phyloP scores from a whole-genome alignment of 306 rosid species.

The Luffa acutangula region DNA sequence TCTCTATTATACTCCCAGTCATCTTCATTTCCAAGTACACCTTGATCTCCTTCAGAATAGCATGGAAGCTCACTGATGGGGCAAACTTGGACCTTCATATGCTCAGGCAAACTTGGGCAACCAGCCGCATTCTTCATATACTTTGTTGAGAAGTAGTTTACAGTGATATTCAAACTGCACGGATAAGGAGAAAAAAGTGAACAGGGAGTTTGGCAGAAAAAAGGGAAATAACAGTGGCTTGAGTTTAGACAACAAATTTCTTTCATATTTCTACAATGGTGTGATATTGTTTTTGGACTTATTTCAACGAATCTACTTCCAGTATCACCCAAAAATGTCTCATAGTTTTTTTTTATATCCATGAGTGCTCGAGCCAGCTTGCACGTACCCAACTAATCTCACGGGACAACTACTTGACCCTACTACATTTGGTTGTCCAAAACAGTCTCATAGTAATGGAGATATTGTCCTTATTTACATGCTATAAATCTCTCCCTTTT shows the following conservation, averaged over 20 bases:
- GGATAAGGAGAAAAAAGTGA: conserved; percentile 14
- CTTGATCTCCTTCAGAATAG: conserved; percentile 33
- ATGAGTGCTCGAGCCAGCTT: too few species aligned
- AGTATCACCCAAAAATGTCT: too few species aligned
- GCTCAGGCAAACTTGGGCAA: conserved; percentile 63
- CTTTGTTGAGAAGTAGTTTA: conserved; percentile 79
- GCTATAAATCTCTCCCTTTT: background rate
- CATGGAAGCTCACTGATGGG: conserved; percentile 79
- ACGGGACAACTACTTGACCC: too few species aligned
- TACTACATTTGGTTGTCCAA: too few species aligned
- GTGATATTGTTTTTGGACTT: background rate
- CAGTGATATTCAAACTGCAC: conserved; percentile 63
- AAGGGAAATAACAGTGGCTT: background rate
- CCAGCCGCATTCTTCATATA: conserved; percentile 61
- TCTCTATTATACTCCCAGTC: conserved; percentile 30
- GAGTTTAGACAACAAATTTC: background rate
- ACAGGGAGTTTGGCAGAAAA: background rate
- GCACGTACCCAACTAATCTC: too few species aligned
- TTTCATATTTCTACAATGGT: background rate
- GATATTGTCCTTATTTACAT: background rate
- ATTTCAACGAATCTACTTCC: background rate
- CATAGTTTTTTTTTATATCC: too few species aligned
- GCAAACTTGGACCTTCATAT: conserved; percentile 52
- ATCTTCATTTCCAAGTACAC: conserved; percentile 37
- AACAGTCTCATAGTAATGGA: background rate